A percentile compares a stretch with the other conserved stretches of the same genome.
Conservation (phyloP, 2,329 filamentous ascomycete species). For the Neonectria faginata region DNA sequence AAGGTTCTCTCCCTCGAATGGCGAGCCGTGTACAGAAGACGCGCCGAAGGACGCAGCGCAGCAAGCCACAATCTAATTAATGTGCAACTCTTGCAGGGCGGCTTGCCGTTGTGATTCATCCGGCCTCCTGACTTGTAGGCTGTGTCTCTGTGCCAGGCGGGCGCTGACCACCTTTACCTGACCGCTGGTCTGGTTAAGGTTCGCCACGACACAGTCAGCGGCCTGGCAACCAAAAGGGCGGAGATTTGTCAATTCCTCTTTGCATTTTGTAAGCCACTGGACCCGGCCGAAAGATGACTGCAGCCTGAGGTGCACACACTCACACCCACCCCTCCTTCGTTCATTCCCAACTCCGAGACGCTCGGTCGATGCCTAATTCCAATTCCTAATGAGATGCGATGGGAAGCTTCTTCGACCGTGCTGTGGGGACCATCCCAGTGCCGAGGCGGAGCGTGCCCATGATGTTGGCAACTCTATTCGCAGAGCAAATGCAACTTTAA, state of each 20-base stretch:
- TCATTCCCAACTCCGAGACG: neutral
- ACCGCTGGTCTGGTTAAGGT: conserved; percentile 29
- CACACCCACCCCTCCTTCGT: neutral
- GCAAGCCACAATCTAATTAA: neutral
- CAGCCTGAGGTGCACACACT: neutral
- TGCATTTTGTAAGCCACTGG: conserved; percentile 8
- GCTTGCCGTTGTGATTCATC: conserved; percentile 12
- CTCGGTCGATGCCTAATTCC: conserved; percentile 20
- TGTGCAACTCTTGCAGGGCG: neutral
- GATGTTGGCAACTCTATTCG: conserved; percentile 4
- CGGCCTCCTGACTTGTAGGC: neutral
- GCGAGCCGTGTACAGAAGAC: neutral
- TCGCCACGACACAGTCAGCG: conserved; percentile 20
- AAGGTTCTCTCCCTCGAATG: neutral
- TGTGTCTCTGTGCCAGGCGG: neutral
- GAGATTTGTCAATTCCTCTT: conserved; percentile 16
- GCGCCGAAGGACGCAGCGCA: neutral
- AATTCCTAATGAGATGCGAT: conserved; percentile 23
- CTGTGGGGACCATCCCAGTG: conserved; percentile 4
- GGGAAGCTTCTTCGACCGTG: conserved; percentile 12
- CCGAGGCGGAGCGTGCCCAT: neutral
- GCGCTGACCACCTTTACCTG: neutral
- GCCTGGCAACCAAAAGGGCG: conserved; percentile 23
- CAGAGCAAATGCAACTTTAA: neutral
- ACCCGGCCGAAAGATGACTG: conserved; percentile 8